Evolutionary conservation across 371 early-diverging fungal species (phyloP).

Genomic region (Mucor circinelloides): DNA sequence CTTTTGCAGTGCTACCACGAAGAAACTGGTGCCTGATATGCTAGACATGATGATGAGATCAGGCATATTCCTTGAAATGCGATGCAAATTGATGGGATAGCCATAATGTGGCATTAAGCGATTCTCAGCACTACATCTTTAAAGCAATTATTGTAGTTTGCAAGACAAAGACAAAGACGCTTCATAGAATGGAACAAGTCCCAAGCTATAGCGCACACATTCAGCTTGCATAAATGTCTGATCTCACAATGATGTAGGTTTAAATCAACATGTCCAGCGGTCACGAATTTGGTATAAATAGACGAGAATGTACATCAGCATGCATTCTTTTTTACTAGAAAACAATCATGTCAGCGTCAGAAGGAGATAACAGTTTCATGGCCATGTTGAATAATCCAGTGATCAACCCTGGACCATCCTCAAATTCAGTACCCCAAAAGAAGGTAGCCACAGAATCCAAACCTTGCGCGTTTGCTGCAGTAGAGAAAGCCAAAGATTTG

Average conservation of each 20-base stretch:
- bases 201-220: not conserved
- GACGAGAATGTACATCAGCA: not conserved
- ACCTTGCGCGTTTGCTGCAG: conserved; percentile 4
- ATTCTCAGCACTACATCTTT: too few species aligned
- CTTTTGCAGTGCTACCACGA: not conserved
- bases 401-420: conserved; percentile 20
- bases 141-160: too few species aligned
- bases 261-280: not conserved
- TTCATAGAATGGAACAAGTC: not conserved
- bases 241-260: not conserved
- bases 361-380: conserved; percentile 19
- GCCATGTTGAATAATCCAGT: conserved; percentile 26
- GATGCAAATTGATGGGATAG: too few species aligned
- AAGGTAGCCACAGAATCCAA: not conserved
- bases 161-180: not conserved
- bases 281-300: not conserved
- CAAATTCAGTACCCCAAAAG: not conserved
- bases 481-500: conserved; percentile 4
- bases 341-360: conserved; percentile 9
- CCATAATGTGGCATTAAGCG: too few species aligned
- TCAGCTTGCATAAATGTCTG: not conserved
- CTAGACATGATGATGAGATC: not conserved
- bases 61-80: too few species aligned
- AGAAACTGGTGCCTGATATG: not conserved
- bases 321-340: not conserved